A percentile compares a stretch with the other conserved stretches of the same genome.
phyloP scores from a whole-genome alignment of 371 early-diverging fungal genomes.

The Gilbertella persicaria region DNA sequence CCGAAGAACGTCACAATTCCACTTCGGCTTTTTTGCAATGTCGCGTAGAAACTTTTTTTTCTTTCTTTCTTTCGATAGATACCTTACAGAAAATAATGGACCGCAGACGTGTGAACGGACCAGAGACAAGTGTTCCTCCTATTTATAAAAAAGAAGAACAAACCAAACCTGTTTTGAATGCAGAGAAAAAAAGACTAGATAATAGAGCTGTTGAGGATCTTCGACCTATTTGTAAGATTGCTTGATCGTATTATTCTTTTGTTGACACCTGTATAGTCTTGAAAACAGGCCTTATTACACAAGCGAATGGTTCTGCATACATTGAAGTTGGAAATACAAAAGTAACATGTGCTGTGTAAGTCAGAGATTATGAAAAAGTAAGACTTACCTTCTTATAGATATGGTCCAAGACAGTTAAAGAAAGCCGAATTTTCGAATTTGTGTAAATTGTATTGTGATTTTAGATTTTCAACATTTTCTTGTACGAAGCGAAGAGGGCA shows the following conservation, averaged over 20 bases:
- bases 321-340: slow-evolving; percentile 87
- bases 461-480: not conserved
- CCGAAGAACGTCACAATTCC: no score
- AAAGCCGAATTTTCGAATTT: slow-evolving; percentile 47
- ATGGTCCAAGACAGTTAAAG: slow-evolving; percentile 74
- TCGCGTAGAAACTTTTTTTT: not conserved
- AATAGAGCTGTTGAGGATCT: slow-evolving; percentile 59
- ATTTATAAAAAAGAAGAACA: slow-evolving; percentile 45
- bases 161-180: slow-evolving; percentile 20
- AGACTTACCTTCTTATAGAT: slow-evolving; percentile 41
- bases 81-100: slow-evolving; percentile 46
- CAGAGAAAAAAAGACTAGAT: slow-evolving; percentile 51
- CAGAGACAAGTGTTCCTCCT: slow-evolving; percentile 72
- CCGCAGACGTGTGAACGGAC: slow-evolving; percentile 77
- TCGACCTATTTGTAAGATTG: slow-evolving; percentile 58
- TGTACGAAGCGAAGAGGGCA: slow-evolving; percentile 66
- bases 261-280: slow-evolving; percentile 54
- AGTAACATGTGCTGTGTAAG: slow-evolving; percentile 89
- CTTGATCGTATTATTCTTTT: no score
- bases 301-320: slow-evolving; percentile 92
- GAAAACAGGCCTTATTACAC: slow-evolving; percentile 80
- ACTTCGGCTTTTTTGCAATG: no score
- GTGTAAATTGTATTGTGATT: slow-evolving; percentile 1
- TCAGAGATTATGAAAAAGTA: not conserved
- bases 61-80: not conserved